Evolutionary conservation across 257 asterid species (phyloP).

Genomic region (Ehretia macrophylla): DNA sequence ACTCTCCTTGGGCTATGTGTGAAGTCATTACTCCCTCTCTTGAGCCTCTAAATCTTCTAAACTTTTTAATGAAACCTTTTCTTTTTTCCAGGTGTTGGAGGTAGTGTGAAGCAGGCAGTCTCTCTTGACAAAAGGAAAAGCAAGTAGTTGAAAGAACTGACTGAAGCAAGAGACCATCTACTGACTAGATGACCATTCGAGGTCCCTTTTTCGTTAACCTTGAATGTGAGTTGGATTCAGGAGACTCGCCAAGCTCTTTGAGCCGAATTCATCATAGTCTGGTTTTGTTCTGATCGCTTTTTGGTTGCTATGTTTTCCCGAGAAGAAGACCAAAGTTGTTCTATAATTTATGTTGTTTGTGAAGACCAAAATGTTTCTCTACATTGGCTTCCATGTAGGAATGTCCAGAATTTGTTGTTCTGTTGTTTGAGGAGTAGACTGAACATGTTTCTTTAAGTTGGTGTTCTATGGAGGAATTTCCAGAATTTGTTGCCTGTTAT

Average conservation of each 20-base stretch:
- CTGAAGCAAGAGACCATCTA: no score
- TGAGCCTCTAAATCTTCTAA: no score
- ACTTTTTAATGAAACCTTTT: no score
- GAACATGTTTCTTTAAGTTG: no score
- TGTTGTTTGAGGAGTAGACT: no score
- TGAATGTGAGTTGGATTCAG: not conserved
- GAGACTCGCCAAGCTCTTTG: not conserved
- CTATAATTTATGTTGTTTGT: not conserved
- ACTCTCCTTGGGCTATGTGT: no score
- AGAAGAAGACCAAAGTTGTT: no score
- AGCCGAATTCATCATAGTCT: no score
- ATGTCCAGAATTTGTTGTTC: no score
- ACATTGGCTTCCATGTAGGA: not conserved
- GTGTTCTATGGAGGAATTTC: no score
- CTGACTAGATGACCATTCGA: not conserved
- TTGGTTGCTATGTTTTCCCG: not conserved
- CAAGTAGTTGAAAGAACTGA: not conserved
- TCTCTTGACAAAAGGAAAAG: not conserved
- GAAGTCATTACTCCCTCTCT: no score
- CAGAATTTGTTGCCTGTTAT: no score
- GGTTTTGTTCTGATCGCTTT: not conserved
- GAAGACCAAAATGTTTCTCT: not conserved
- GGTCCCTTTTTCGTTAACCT: not conserved
- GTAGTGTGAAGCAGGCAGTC: not conserved
- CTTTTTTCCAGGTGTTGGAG: not conserved